Base-by-base conservation (phyloP, 257 asterid genomes). In the Misopates orontium region DNA sequence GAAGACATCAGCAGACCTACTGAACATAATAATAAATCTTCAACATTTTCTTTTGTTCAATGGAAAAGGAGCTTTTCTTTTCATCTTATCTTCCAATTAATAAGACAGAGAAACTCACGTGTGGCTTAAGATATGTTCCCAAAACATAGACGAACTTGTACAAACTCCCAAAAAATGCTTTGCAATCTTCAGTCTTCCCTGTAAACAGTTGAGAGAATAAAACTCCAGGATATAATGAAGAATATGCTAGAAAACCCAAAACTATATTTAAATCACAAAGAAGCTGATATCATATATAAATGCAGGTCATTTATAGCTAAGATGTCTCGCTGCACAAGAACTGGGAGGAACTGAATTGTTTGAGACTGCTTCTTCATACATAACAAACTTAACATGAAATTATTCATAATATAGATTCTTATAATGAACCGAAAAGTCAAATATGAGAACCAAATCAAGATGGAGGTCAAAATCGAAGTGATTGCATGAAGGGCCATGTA, bases 81-180 rank as follows among this genome's bases (percentile, higher is more conserved):
- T 32, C 17, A 31, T n/a, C 52, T 5, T 10, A 14, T 41, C 21
- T 41, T 54, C 44, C 59, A 71, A 58, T 19, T 41, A 67, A 17
- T 23, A 23, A 24, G 15, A 56, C 57, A 57, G 73, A 24, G 61
- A 39, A 44, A 83, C 99, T 86, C 81, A 94, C 99, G 50, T 94
- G 82, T 60, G 99, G 97, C 88, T 88, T 94, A 70, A 90, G 84
- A 83, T 94, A 94, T 50, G 99, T 94, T 75, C 95, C 95, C 75
- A 94, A 61, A 58, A 94, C 85, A 73, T 94, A 94, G 69, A 94
- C 90, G 63, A 90, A 90, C 76, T 88, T 94, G 83, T 94, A 88
- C 68, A 94, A 62, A 65, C 89, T 86, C 78, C 69, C 76, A 53
- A 90, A 85, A 69, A 84, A 86, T 56, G 56, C 71, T 68, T 86